Percentiles rank a stretch among this genome's conserved stretches.
phyloP scores from a whole-genome alignment of 1,284 basidiomycete species.

The Wallemia mellicola region DNA sequence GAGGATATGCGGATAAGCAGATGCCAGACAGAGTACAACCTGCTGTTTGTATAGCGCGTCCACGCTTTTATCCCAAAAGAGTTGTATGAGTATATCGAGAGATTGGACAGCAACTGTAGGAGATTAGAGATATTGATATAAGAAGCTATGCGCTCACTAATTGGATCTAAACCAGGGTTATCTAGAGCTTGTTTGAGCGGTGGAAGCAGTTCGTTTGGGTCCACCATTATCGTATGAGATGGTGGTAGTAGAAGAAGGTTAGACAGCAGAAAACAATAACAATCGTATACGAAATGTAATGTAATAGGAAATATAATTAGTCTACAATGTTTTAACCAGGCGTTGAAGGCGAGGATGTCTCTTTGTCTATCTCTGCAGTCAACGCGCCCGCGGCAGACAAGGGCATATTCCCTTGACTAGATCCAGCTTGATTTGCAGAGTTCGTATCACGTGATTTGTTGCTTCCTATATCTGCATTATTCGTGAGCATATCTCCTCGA shows the following conservation, averaged over 20 bases:
- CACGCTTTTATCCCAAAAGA: neutral
- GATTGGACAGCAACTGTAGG: neutral
- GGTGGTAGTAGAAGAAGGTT: neutral
- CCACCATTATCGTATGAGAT: neutral
- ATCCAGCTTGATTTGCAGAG: neutral
- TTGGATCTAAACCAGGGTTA: neutral
- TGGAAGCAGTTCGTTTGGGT: neutral
- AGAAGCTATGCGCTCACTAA: neutral
- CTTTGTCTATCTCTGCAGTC: neutral
- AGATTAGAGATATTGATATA: neutral
- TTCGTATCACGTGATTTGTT: neutral
- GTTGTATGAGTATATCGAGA: neutral
- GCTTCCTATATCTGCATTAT: conserved; percentile 1
- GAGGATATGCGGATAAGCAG: neutral
- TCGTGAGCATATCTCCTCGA: conserved; percentile 1
- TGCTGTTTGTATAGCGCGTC: neutral
- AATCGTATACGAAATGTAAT: neutral
- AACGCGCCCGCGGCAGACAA: neutral
- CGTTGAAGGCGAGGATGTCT: neutral
- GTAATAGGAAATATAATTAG: neutral
- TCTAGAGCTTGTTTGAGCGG: neutral
- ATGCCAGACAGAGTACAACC: neutral
- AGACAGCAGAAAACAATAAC: neutral
- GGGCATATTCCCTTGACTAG: neutral
- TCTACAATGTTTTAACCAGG: neutral